Conservation (phyloP, 108 stramenopile genomes). For the Hondaea fermentalgiana region DNA sequence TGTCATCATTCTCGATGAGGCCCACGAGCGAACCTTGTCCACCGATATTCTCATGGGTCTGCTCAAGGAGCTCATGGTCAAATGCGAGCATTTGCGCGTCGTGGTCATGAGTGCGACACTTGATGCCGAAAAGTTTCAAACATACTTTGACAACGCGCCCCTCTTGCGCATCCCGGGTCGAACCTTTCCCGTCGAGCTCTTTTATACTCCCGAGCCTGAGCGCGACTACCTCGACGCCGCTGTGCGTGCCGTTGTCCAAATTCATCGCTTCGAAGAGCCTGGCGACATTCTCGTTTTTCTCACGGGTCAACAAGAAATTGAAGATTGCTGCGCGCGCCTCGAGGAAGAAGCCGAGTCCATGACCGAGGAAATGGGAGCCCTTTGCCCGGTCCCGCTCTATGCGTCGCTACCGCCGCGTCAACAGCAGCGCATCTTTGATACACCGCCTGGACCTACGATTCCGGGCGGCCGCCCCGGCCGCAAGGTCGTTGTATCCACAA, state of each 20-base stretch:
- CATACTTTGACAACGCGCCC: conserved; percentile 38
- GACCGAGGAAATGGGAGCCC: conserved; percentile 59
- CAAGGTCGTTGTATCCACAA: conserved; percentile 94
- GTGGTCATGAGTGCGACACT: conserved; percentile 98
- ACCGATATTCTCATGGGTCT: conserved; percentile 98
- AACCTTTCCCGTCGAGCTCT: conserved; percentile 92
- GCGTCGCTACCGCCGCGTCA: conserved; percentile 84
- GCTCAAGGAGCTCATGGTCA: conserved; percentile 82
- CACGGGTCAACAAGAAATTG: conserved; percentile 97
- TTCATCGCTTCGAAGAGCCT: conserved; percentile 89
- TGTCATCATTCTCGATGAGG: conserved; percentile 93
- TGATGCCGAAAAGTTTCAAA: conserved; percentile 79
- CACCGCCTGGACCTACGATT: no score
- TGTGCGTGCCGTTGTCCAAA: conserved; percentile 85
- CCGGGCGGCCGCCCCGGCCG: conserved; percentile 83
- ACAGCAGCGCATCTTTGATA: conserved; percentile 82
- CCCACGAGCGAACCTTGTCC: conserved; percentile 92
- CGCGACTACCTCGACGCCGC: conserved; percentile 97
- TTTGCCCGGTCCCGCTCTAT: conserved; percentile 90
- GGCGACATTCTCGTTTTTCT: conserved; percentile 96
- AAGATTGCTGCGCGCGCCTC: conserved; percentile 88
- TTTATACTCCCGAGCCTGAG: conserved; percentile 93
- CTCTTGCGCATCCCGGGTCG: conserved; percentile 89
- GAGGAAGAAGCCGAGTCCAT: conserved; percentile 56
- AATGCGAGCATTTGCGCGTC: conserved; percentile 78